Conservation (phyloP, 1,284 basidiomycete genomes). For the Malassezia pachydermatis region DNA sequence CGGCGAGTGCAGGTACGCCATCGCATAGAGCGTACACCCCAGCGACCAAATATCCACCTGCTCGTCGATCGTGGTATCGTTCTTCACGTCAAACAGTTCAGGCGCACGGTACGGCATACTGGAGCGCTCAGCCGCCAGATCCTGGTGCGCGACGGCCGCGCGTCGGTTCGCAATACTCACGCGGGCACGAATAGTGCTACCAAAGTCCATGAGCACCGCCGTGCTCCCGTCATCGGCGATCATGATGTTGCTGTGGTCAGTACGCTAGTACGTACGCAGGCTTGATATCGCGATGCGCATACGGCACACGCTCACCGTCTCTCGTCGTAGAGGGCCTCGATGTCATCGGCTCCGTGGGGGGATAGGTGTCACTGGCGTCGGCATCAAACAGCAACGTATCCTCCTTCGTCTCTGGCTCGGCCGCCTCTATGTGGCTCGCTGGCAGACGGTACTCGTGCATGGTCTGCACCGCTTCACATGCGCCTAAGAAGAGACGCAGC, state of each 20-base stretch:
- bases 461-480: conserved; percentile 80
- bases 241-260: conserved; percentile 65
- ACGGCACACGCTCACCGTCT: conserved; percentile 56
- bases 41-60: conserved; percentile 48
- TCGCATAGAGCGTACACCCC: conserved; percentile 42
- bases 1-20: conserved; percentile 47
- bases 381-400: conserved; percentile 26
- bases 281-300: conserved; percentile 93
- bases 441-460: conserved; percentile 61
- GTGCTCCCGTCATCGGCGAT: conserved; percentile 68
- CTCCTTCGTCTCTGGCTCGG: conserved; percentile 13
- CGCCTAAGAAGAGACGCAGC: conserved; percentile 78
- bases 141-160: conserved; percentile 56
- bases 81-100: conserved; percentile 48
- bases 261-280: conserved; percentile 70
- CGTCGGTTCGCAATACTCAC: conserved; percentile 67
- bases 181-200: conserved; percentile 70
- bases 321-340: conserved; percentile 51
- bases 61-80: conserved; percentile 40
- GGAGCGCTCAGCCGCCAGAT: conserved; percentile 41
- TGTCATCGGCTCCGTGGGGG: conserved; percentile 31
- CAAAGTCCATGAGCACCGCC: conserved; percentile 94
- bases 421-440: conserved; percentile 18
- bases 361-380: conserved; percentile 52
- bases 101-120: conserved; percentile 49